phyloP scores from a whole-genome alignment of 2,329 filamentous ascomycete genomes.

The Rhinocladiella mackenziei region DNA sequence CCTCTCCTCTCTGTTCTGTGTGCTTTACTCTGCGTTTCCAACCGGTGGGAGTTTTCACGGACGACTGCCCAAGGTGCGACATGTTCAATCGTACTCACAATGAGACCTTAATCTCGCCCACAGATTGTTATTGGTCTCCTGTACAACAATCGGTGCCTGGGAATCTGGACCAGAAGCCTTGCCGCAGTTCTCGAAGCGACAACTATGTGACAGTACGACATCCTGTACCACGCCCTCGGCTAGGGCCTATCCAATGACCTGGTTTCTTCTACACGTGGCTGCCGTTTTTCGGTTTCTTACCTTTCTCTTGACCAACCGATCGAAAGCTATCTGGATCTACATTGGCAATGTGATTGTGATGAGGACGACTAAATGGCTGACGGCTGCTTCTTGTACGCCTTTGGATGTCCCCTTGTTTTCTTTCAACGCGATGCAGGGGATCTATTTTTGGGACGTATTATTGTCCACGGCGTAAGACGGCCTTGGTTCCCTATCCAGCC shows the following conservation, averaged over 20 bases:
- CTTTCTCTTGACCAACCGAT: constrained; percentile 4
- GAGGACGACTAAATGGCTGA: too few species aligned
- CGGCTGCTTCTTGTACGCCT: too few species aligned
- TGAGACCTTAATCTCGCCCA: too few species aligned
- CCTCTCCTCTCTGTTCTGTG: background rate
- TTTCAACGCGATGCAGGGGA: too few species aligned
- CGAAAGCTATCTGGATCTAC: background rate
- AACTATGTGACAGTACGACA: background rate
- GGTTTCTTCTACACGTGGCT: constrained; percentile 6
- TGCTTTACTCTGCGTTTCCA: background rate
- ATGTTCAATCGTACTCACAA: too few species aligned
- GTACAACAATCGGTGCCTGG: too few species aligned
- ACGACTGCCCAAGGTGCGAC: too few species aligned
- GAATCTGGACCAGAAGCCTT: too few species aligned
- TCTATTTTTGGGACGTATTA: too few species aligned
- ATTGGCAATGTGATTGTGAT: too few species aligned
- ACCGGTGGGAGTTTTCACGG: background rate
- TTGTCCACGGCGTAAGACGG: too few species aligned
- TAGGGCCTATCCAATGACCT: background rate
- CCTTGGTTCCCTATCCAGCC: background rate
- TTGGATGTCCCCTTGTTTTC: too few species aligned
- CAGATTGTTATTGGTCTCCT: background rate
- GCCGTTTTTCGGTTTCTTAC: constrained; percentile 6
- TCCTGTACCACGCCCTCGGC: background rate
- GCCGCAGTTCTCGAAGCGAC: constrained; percentile 10